phyloP scores from a whole-genome alignment of 2,329 filamentous ascomycete species.

The Graphium sp. region DNA sequence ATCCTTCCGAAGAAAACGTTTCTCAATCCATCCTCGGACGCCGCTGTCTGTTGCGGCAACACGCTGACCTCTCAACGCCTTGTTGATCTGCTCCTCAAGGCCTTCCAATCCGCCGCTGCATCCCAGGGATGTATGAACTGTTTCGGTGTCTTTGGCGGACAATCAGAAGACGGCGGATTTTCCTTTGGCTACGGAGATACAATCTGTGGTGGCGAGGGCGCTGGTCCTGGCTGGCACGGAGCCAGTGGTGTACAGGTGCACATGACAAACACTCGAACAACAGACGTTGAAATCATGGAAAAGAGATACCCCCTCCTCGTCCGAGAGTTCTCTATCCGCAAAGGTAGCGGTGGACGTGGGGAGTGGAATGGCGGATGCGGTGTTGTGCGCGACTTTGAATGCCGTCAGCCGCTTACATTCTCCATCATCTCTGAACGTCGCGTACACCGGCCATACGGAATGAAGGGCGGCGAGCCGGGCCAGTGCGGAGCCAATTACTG shows the following conservation, averaged over 20 bases:
- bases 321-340: constrained; percentile 48
- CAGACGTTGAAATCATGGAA: constrained; percentile 66
- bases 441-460: constrained; percentile 60
- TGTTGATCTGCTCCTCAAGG: constrained; percentile 68
- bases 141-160: constrained; percentile 65
- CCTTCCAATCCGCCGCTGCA: constrained; percentile 64
- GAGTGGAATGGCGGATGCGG: constrained; percentile 57
- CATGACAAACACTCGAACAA: constrained; percentile 78
- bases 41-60: constrained; percentile 68
- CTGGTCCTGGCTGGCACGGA: constrained; percentile 56
- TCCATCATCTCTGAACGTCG: constrained; percentile 64
- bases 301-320: constrained; percentile 52
- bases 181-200: constrained; percentile 85
- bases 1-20: constrained; percentile 57
- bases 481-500: constrained; percentile 43
- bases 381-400: constrained; percentile 65
- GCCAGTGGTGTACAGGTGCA: constrained; percentile 65
- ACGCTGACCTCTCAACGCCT: constrained; percentile 69
- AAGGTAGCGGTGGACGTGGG: constrained; percentile 46
- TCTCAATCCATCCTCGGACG: constrained; percentile 57
- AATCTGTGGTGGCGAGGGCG: constrained; percentile 62
- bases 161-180: constrained; percentile 21
- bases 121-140: constrained; percentile 74
- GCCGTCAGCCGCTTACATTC: constrained; percentile 60
- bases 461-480: constrained; percentile 55